Percentiles rank a stretch among this genome's conserved stretches.
phyloP scores from a whole-genome alignment of 2,329 filamentous ascomycete genomes.

The Rutstroemia sydowiana region DNA sequence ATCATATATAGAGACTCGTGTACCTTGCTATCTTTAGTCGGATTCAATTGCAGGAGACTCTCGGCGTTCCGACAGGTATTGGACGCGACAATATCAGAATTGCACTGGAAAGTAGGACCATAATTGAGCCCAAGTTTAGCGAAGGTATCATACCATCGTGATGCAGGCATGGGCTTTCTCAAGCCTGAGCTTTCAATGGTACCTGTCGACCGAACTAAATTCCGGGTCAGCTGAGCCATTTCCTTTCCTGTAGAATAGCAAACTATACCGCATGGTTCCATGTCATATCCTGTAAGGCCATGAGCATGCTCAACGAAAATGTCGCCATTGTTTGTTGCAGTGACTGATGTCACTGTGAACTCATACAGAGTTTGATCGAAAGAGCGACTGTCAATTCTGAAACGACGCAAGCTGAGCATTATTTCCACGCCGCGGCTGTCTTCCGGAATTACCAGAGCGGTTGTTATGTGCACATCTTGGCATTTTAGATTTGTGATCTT shows the following conservation, averaged over 20 bases:
- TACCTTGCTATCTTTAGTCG: not conserved
- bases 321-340: not conserved
- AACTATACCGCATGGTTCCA: not conserved
- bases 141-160: not conserved
- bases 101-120: conserved; percentile 37
- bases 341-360: not conserved
- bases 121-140: conserved; percentile 38
- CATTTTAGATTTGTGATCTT: not conserved
- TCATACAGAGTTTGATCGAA: not conserved
- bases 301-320: not conserved
- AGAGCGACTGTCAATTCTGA: not conserved
- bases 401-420: not conserved
- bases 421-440: not conserved
- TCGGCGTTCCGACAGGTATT: not conserved
- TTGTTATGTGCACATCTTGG: not conserved
- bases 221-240: not conserved
- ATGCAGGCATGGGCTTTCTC: not conserved
- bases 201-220: not conserved
- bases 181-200: not conserved
- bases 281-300: not conserved
- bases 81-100: not conserved
- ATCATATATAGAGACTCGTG: conserved; percentile 39
- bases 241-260: not conserved
- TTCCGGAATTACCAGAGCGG: not conserved
- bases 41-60: conserved; percentile 28